A percentile compares a stretch with the other conserved stretches of the same genome.
Evolutionary conservation across 1,284 basidiomycete genomes (phyloP).

Genomic region (Tremellales sp.): DNA sequence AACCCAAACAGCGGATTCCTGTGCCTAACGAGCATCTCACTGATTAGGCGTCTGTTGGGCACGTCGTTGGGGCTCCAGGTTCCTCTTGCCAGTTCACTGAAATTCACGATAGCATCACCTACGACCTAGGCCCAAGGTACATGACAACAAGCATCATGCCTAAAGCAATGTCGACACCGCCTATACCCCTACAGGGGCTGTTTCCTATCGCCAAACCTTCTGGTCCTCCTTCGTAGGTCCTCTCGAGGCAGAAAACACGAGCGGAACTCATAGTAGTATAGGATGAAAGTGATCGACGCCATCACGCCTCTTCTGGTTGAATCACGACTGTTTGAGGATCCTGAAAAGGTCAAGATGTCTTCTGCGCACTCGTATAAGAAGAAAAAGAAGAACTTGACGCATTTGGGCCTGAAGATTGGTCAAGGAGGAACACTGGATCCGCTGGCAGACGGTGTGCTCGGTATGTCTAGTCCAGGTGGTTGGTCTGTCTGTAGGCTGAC

Average conservation of each 20-base stretch:
- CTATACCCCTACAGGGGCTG: slow-evolving; percentile 47
- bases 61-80: no score
- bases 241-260: background rate
- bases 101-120: background rate
- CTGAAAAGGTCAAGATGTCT: slow-evolving; percentile 15
- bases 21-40: no score
- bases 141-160: slow-evolving; percentile 35
- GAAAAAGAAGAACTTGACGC: slow-evolving; percentile 38
- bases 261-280: slow-evolving; percentile 35
- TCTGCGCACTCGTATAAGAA: slow-evolving; percentile 18
- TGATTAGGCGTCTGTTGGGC: no score
- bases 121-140: background rate
- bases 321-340: slow-evolving; percentile 73
- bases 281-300: slow-evolving; percentile 85
- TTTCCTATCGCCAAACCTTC: slow-evolving; percentile 49
- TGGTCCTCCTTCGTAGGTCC: slow-evolving; percentile 44
- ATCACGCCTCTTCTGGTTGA: slow-evolving; percentile 74
- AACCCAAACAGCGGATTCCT: no score
- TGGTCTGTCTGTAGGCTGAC: no score
- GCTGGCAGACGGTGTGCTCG: slow-evolving; percentile 72
- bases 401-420: slow-evolving; percentile 46
- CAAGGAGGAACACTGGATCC: slow-evolving; percentile 78
- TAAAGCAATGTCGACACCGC: slow-evolving; percentile 34
- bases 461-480: slow-evolving; percentile 53
- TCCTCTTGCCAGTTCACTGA: no score